A percentile compares a stretch with the other conserved stretches of the same genome.
Conservation (phyloP, 345 rosid genomes). For the Ceriops zippeliana region DNA sequence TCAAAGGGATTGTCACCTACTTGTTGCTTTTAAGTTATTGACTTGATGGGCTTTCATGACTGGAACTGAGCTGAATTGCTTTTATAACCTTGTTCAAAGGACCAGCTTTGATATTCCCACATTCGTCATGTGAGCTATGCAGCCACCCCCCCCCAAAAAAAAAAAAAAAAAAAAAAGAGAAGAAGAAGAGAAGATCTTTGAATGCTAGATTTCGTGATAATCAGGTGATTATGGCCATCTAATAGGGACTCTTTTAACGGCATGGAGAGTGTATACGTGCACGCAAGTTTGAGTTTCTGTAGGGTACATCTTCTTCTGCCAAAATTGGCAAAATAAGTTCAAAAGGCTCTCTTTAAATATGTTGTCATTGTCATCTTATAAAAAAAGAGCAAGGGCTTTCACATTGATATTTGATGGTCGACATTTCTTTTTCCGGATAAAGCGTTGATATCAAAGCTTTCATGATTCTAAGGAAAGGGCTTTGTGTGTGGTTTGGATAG, state of each 20-base stretch:
- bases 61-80: too few species aligned
- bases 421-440: neutral
- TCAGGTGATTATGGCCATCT: too few species aligned
- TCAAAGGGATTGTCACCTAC: too few species aligned
- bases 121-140: too few species aligned
- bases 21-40: too few species aligned
- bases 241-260: neutral
- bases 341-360: neutral
- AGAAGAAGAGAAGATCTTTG: too few species aligned
- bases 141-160: too few species aligned
- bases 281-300: neutral
- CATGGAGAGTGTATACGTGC: neutral
- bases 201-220: too few species aligned
- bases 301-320: neutral
- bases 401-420: neutral
- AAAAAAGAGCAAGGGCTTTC: neutral
- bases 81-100: too few species aligned
- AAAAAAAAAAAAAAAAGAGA: too few species aligned
- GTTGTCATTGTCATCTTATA: neutral
- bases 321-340: neutral
- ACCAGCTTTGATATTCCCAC: too few species aligned
- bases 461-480: neutral
- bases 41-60: too few species aligned
- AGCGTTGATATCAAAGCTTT: neutral
- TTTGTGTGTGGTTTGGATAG: slow-evolving; percentile 31